Conservation (phyloP, 1,284 basidiomycete species). For the Thelephora terrestris region DNA sequence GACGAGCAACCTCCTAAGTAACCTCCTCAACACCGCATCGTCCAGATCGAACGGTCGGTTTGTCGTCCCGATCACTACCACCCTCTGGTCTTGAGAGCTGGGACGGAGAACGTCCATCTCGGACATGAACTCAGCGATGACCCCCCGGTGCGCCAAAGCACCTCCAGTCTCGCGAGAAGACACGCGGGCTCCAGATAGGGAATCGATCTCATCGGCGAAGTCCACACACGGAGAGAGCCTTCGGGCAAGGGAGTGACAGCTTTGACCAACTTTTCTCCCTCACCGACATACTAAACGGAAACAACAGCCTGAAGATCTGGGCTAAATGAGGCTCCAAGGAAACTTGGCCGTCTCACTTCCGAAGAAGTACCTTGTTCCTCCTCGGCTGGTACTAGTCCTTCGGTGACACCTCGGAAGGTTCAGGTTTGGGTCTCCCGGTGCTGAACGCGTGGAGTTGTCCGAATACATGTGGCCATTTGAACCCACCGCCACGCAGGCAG, state of each 20-base stretch:
- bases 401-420: no score
- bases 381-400: no score
- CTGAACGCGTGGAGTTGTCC: no score
- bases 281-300: conserved; percentile 71
- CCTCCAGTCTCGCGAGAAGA: conserved; percentile 78
- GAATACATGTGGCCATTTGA: no score
- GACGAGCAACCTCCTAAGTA: conserved; percentile 76
- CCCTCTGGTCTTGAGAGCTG: conserved; percentile 58
- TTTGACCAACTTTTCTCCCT: conserved; percentile 90
- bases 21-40: conserved; percentile 74
- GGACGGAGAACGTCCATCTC: conserved; percentile 94
- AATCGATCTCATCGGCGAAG: conserved; percentile 95
- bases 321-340: no score
- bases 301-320: conserved; percentile 6
- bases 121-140: conserved; percentile 95
- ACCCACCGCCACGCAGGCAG: no score
- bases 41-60: conserved; percentile 84
- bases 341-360: no score
- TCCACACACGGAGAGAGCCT: conserved; percentile 87
- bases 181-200: conserved; percentile 84
- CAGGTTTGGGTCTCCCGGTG: no score
- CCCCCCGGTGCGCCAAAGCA: conserved; percentile 73
- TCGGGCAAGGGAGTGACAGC: conserved; percentile 87
- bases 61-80: conserved; percentile 92
- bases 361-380: no score